Conservation (phyloP, 495 filamentous ascomycete species). For the Neurospora sp. region DNA sequence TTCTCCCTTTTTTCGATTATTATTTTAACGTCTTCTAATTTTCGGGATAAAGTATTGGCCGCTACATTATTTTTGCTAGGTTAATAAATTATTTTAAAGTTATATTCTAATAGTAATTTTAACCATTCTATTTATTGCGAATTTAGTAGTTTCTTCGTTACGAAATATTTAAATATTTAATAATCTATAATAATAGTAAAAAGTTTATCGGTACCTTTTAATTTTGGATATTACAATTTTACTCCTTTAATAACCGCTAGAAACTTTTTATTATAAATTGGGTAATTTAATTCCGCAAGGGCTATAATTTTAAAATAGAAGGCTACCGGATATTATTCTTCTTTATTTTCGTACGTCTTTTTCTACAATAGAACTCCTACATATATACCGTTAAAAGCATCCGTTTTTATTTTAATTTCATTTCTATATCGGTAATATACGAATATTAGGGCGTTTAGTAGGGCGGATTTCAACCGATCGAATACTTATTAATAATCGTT, state of each 20-base stretch:
- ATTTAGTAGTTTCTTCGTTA: background rate
- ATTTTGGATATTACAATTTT: background rate
- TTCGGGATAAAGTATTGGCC: background rate
- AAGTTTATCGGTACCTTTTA: background rate
- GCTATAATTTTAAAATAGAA: background rate
- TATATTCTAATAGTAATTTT: background rate
- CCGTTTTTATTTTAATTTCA: background rate
- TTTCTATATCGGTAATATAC: background rate
- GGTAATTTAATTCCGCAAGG: too few relatives aligned
- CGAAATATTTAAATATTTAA: background rate
- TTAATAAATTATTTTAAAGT: conserved; percentile 1
- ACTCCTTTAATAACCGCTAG: background rate
- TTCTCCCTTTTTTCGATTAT: too few relatives aligned
- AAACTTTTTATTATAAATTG: conserved; percentile 1
- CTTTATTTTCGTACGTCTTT: background rate
- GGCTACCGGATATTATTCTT: background rate
- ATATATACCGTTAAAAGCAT: background rate
- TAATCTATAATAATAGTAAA: background rate
- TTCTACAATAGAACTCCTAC: background rate
- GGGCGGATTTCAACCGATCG: background rate
- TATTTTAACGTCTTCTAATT: background rate
- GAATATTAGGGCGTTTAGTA: background rate
- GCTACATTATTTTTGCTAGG: background rate
- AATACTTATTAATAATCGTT: background rate
- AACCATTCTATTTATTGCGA: background rate